phyloP scores from a whole-genome alignment of 768 basidiomycete genomes.

The Leccinum incarnatum region DNA sequence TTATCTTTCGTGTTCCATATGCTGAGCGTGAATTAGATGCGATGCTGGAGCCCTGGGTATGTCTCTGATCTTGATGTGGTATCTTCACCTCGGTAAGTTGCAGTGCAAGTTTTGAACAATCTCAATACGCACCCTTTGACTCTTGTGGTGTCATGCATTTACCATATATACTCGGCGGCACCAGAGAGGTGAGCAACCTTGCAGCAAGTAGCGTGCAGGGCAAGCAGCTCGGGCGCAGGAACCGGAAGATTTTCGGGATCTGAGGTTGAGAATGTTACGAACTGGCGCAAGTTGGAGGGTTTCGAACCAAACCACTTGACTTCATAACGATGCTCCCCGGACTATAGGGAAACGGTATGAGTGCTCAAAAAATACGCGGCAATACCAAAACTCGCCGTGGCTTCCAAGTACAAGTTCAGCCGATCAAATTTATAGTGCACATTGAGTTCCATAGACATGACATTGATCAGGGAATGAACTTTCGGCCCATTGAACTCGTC shows the following conservation, averaged over 20 bases:
- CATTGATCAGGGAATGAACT: slow-evolving; percentile 10
- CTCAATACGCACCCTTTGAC: no score
- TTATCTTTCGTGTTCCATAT: no score
- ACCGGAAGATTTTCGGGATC: slow-evolving; percentile 11
- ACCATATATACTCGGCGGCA: slow-evolving; percentile 13
- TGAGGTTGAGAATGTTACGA: slow-evolving; percentile 3
- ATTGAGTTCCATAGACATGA: background rate
- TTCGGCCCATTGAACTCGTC: background rate
- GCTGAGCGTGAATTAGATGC: no score
- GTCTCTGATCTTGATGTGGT: no score
- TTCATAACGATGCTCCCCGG: slow-evolving; percentile 1
- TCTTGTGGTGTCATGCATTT: no score
- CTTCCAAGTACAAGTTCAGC: slow-evolving; percentile 6
- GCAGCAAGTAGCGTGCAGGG: slow-evolving; percentile 22
- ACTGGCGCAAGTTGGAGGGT: background rate
- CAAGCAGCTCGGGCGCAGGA: slow-evolving; percentile 12
- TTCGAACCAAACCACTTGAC: background rate
- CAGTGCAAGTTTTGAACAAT: no score
- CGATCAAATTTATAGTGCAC: slow-evolving; percentile 2
- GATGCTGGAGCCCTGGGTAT: no score
- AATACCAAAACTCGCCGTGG: slow-evolving; percentile 1
- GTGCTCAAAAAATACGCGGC: background rate
- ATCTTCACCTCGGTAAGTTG: no score
- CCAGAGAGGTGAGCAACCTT: slow-evolving; percentile 28
- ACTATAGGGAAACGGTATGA: background rate